Percentiles rank a stretch among this genome's conserved stretches.
Conservation (phyloP, 495 filamentous ascomycete species). For the Paragyromitra xinjiangensis region DNA sequence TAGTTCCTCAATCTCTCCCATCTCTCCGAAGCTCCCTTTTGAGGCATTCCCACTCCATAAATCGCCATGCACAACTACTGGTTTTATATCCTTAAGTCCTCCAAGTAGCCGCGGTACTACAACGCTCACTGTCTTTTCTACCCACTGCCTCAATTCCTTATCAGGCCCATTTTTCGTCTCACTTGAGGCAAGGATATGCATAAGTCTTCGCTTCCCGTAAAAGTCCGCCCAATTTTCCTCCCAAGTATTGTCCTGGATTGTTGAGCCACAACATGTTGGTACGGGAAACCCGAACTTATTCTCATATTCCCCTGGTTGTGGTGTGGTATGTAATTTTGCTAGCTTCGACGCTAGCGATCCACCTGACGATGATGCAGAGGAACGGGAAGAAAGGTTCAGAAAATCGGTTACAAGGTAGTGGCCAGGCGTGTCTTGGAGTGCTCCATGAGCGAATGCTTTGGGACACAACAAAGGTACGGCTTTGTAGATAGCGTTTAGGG, state of each 20-base stretch:
- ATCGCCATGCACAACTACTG: slow-evolving; percentile 89
- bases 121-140: slow-evolving; percentile 67
- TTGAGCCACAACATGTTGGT: slow-evolving; percentile 85
- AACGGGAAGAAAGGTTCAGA: slow-evolving; percentile 67
- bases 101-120: slow-evolving; percentile 79
- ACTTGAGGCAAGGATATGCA: slow-evolving; percentile 68
- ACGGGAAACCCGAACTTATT: slow-evolving; percentile 82
- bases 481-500: slow-evolving; percentile 79
- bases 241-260: slow-evolving; percentile 78
- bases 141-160: slow-evolving; percentile 65
- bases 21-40: slow-evolving; percentile 68
- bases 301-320: slow-evolving; percentile 70
- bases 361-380: slow-evolving; percentile 58
- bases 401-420: slow-evolving; percentile 85
- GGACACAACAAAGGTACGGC: slow-evolving; percentile 79
- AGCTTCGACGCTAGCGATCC: slow-evolving; percentile 75
- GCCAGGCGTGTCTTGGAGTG: slow-evolving; percentile 63
- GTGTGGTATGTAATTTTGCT: slow-evolving; percentile 79
- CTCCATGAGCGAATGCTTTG: slow-evolving; percentile 73
- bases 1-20: slow-evolving; percentile 73
- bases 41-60: slow-evolving; percentile 88
- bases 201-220: slow-evolving; percentile 76
- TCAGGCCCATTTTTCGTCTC: slow-evolving; percentile 72
- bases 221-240: slow-evolving; percentile 80
- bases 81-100: slow-evolving; percentile 70